phyloP scores from a whole-genome alignment of 1,139 yeast genomes.

The Meyerozyma smithsonii region DNA sequence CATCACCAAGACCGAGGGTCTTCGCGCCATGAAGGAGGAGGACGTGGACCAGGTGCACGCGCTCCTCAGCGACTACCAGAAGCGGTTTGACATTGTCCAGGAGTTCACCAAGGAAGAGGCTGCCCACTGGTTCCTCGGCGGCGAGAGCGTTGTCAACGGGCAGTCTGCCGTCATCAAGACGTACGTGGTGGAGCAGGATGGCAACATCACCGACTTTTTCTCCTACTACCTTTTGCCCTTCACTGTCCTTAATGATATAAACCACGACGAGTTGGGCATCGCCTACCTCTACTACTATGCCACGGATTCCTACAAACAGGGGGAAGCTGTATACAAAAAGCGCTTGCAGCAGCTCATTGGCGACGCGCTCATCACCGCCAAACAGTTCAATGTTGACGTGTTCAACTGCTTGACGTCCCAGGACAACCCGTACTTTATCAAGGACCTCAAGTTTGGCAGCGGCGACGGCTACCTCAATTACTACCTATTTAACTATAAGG shows the following conservation, averaged over 20 bases:
- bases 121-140: constrained; percentile 74
- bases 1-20: constrained; percentile 50
- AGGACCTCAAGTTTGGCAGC: constrained; percentile 80
- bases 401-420: constrained; percentile 89
- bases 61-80: constrained; percentile 58
- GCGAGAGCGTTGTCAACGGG: constrained; percentile 18
- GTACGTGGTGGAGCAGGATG: constrained; percentile 73
- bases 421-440: constrained; percentile 80
- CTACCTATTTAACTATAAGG: constrained; percentile 84
- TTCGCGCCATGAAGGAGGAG: constrained; percentile 54
- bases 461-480: constrained; percentile 94
- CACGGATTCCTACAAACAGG: constrained; percentile 44
- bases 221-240: constrained; percentile 89
- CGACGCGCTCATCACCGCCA: constrained; percentile 78
- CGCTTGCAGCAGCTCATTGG: constrained; percentile 59
- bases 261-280: constrained; percentile 68
- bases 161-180: constrained; percentile 58
- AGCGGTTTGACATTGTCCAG: constrained; percentile 70
- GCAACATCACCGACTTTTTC: constrained; percentile 78
- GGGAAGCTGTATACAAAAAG: constrained; percentile 36
- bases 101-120: constrained; percentile 66
- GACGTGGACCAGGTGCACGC: constrained; percentile 65
- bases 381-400: constrained; percentile 70
- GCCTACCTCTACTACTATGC: constrained; percentile 93
- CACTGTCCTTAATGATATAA: constrained; percentile 66